Base-by-base conservation (phyloP, 23 red algal species). In the Gracilaria domingensis region DNA sequence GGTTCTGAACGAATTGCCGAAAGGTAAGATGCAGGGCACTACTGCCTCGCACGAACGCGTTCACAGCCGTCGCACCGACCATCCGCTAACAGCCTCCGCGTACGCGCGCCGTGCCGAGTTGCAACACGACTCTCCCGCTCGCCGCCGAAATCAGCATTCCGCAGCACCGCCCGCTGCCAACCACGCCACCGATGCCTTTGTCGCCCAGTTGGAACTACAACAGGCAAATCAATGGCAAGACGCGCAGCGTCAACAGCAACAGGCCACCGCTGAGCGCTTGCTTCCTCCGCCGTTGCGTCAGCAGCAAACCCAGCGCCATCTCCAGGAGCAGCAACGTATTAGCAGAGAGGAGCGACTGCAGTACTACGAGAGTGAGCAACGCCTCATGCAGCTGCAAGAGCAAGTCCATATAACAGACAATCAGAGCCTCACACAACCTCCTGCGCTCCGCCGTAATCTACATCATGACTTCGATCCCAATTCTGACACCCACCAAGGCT, bases 1-100 rank as follows among this genome's bases (percentile, higher is more conserved):
- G 5, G 94, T 99, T 53, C 78, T 86, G 4, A 89, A 88, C 60
- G 91, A 78, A 49, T 47, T 99, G 75, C 97, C 97, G 23, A 84
- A 91, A 29, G 81, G 96, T 30, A 89, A 94, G 60, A 65, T 93
- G 26, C 57, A 84, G 38, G 94, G 94, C 38, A 54, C 83, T 6
- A 87, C 93, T 29, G 91, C 55, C 25, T 83, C 96, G 0, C 96
- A 95, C 59, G 84, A 90, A 40, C 73, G 79, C 11, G 83, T 89
- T 14, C 93, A 95, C 66, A 44, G 47, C 24, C 73, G 77, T 33
- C 83, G 82, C 30, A 47, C 62, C 2, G 82, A 80, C 81, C 74
- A 95, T 51, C 75, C 92, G 26, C 62, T 75, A 18, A 57, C 91
- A 38, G 69, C 91, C 2, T 60, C 91, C 11, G 81, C 81, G 9